Evolutionary conservation across 164 flowering plant species (phyloP).

Genomic region (Chloranthus sessilifolius): DNA sequence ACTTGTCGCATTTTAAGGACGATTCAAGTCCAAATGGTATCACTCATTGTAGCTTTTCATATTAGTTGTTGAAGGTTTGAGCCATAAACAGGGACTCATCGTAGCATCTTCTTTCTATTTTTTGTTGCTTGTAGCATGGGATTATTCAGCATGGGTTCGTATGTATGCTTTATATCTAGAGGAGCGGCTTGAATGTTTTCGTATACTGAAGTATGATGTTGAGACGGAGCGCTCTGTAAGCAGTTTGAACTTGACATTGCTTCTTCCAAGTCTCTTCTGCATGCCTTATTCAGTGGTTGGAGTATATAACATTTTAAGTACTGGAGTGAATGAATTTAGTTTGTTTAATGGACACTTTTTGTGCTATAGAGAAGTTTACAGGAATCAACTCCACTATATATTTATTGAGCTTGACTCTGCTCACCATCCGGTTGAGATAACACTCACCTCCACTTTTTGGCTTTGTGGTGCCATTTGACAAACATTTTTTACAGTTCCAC

Average conservation of each 20-base stretch:
- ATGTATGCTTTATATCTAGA: constrained; percentile 49
- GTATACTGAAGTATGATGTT: constrained; percentile 46
- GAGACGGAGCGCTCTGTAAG: constrained; percentile 37
- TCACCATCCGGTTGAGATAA: no score
- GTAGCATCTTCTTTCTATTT: background rate
- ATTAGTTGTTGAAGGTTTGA: background rate
- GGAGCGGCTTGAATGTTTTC: constrained; percentile 50
- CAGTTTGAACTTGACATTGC: no score
- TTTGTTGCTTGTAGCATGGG: constrained; percentile 40
- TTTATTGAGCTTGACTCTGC: no score
- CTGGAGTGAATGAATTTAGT: no score
- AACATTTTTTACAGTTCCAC: no score
- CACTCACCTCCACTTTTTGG: no score
- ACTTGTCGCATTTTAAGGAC: constrained; percentile 49
- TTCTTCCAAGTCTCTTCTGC: background rate
- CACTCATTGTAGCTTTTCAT: constrained; percentile 5
- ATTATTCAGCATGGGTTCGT: constrained; percentile 61
- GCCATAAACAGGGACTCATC: constrained; percentile 11
- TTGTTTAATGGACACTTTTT: no score
- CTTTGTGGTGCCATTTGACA: no score
- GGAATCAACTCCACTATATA: no score
- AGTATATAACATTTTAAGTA: no score
- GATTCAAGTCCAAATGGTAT: constrained; percentile 55
- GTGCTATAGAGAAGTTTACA: no score
- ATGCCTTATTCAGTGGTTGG: constrained; percentile 4